These are phyloP conservation scores for Fusarium nelsonii DNA, from an alignment of 2,329 filamentous ascomycete species.

Conservation along the genomic window DNA sequence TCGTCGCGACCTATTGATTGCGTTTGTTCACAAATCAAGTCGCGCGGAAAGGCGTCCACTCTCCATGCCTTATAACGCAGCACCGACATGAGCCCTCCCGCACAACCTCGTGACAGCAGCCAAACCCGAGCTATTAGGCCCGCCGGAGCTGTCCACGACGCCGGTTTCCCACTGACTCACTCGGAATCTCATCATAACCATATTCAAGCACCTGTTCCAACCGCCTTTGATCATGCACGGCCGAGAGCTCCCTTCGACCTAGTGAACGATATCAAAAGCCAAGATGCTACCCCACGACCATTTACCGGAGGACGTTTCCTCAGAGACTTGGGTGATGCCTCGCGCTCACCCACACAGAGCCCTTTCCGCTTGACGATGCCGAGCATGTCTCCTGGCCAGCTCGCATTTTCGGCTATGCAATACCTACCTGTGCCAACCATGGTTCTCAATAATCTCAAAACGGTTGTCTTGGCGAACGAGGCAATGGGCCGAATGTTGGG, in stretches of 20 bases:
- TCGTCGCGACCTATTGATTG: not conserved
- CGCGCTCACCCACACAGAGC: conserved; percentile 54
- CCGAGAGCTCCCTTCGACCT: conserved; percentile 39
- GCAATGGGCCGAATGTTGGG: conserved; percentile 78
- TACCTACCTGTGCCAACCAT: conserved; percentile 80
- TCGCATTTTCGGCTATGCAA: conserved; percentile 77
- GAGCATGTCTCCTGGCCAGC: conserved; percentile 62
- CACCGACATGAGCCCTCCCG: conserved; percentile 52
- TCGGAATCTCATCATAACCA: conserved; percentile 32
- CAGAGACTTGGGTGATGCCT: conserved; percentile 48
- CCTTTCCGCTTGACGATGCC: conserved; percentile 60
- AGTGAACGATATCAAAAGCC: conserved; percentile 27
- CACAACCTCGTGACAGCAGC: conserved; percentile 49
- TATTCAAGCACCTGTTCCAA: conserved; percentile 32
- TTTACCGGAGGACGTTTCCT: conserved; percentile 52
- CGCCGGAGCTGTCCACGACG: conserved; percentile 42
- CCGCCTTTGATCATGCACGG: conserved; percentile 22
- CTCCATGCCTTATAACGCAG: conserved; percentile 46
- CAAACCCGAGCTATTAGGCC: conserved; percentile 48
- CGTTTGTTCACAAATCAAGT: conserved; percentile 7
- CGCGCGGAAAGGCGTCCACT: conserved; percentile 25
- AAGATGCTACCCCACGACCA: conserved; percentile 46
- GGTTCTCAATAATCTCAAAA: conserved; percentile 76
- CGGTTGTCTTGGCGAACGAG: conserved; percentile 79
- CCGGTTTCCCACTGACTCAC: conserved; percentile 33